Conservation (phyloP, 129 eudicot genomes). For the Chrysanthemum lavandulifolium region DNA sequence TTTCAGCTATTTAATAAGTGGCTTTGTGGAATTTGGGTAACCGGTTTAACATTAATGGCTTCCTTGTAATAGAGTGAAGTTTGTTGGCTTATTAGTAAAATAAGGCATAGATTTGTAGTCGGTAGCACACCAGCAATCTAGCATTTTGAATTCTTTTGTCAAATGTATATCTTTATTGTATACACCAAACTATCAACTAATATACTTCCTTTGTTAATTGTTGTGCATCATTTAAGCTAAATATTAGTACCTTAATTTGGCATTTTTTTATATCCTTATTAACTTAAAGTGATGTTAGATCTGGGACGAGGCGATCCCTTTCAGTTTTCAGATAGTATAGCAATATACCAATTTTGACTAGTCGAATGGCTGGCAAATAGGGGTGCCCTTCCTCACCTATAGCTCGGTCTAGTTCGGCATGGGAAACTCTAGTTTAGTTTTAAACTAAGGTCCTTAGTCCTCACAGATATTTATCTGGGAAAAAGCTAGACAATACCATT, state of each 20-base stretch:
- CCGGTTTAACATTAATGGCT: slow-evolving; percentile 2
- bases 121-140: not conserved
- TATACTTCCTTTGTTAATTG: too few relatives aligned
- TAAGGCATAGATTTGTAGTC: not conserved
- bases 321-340: too few relatives aligned
- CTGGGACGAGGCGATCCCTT: too few relatives aligned
- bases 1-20: slow-evolving; percentile 5
- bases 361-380: not conserved
- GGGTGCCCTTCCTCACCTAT: not conserved
- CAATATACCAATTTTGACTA: not conserved
- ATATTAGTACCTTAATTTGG: too few relatives aligned
- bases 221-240: too few relatives aligned
- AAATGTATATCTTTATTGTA: not conserved
- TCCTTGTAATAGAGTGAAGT: slow-evolving; percentile 10
- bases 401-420: slow-evolving; percentile 3
- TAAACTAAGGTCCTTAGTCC: not conserved
- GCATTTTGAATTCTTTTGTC: not conserved
- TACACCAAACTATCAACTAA: too few relatives aligned
- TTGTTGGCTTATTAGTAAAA: not conserved
- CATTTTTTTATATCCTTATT: too few relatives aligned
- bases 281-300: too few relatives aligned
- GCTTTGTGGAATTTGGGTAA: not conserved
- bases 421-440: not conserved
- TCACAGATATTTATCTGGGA: too few relatives aligned
- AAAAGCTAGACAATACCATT: too few relatives aligned